Evolutionary conservation across 257 asterid species (phyloP).

Genomic region (Ballota nigra): DNA sequence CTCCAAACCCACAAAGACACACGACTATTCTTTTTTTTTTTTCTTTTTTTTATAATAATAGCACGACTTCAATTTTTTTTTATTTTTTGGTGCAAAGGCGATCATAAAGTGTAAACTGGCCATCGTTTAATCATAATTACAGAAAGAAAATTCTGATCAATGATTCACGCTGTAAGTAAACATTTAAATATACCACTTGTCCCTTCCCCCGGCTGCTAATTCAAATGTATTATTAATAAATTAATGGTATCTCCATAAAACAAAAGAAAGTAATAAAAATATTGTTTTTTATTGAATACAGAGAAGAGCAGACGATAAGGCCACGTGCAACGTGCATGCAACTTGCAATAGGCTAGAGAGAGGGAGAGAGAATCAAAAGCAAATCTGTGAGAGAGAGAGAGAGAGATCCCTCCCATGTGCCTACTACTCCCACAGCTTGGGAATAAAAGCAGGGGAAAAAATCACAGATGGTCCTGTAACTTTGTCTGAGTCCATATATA

Average conservation of each 20-base stretch:
- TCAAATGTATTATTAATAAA: background rate
- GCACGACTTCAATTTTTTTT: no score
- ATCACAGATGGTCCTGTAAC: no score
- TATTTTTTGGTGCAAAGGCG: no score
- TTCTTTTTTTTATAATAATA: no score
- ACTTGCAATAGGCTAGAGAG: background rate
- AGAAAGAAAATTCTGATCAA: background rate
- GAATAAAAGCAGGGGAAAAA: background rate
- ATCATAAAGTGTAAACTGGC: background rate
- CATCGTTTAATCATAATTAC: background rate
- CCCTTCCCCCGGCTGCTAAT: slow-evolving; percentile 7
- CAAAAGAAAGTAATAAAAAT: background rate
- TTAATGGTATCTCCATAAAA: background rate
- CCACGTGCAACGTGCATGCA: slow-evolving; percentile 19
- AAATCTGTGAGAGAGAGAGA: background rate
- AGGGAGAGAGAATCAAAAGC: background rate
- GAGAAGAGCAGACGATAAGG: background rate
- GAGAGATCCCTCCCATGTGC: background rate
- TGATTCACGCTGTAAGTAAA: slow-evolving; percentile 6
- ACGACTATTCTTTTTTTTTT: no score
- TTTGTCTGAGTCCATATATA: no score
- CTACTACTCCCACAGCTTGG: slow-evolving; percentile 1
- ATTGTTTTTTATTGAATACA: background rate
- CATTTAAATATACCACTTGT: background rate
- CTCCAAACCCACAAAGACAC: no score